A percentile compares a stretch with the other conserved stretches of the same genome.
phyloP scores from a whole-genome alignment of 805 yeast species.

The Wickerhamiella alocasiicola region DNA sequence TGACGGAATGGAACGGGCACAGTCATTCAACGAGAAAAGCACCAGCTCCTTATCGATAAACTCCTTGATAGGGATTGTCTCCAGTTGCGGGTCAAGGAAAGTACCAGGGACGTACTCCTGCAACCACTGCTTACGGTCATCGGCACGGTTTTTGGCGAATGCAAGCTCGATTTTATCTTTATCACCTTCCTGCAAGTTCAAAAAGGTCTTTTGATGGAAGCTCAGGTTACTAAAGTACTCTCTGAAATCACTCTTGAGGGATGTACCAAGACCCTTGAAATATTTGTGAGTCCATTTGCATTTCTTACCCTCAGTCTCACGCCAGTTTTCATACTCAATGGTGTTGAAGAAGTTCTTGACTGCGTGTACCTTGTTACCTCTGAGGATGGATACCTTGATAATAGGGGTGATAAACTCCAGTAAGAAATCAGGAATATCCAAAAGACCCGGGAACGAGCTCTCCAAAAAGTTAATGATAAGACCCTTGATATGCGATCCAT shows the following conservation, averaged over 20 bases:
- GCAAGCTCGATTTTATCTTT: constrained; percentile 75
- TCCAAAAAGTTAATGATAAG: constrained; percentile 85
- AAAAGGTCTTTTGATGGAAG: constrained; percentile 74
- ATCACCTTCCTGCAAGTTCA: constrained; percentile 63
- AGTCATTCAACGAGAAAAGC: constrained; percentile 92
- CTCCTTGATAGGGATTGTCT: constrained; percentile 76
- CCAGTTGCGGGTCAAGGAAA: constrained; percentile 64
- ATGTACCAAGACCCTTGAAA: constrained; percentile 98
- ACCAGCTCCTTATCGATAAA: constrained; percentile 92
- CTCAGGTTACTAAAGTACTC: constrained; percentile 80
- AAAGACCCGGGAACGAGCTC: constrained; percentile 84
- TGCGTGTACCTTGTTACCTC: constrained; percentile 32
- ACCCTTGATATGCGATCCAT: constrained; percentile 97
- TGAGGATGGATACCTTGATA: constrained; percentile 70
- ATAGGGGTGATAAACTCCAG: constrained; percentile 94
- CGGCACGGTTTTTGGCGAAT: constrained; percentile 88
- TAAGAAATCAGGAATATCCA: constrained; percentile 81
- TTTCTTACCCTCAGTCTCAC: constrained; percentile 62
- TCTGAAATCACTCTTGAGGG: constrained; percentile 67
- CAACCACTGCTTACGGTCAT: constrained; percentile 94
- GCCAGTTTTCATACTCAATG: constrained; percentile 94
- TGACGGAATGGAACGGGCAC: constrained; percentile 87
- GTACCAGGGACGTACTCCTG: constrained; percentile 88
- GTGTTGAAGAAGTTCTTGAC: constrained; percentile 73
- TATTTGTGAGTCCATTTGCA: constrained; percentile 87